Evolutionary conservation across 305 asterid species (phyloP), one percentile per base, ranked within the genome.

Genomic region (Vinca major): DNA sequence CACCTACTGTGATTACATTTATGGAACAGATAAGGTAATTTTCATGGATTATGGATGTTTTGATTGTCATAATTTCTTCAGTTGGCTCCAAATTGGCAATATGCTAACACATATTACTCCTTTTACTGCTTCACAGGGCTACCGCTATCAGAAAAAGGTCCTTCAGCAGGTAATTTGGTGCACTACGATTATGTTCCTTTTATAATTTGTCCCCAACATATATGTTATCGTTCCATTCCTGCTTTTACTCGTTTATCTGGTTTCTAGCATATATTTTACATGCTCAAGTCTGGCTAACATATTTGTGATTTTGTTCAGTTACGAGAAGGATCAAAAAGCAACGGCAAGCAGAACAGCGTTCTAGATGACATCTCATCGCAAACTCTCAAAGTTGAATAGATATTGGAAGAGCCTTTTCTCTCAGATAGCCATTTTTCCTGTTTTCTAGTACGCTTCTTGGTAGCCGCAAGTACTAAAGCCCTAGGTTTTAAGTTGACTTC

Each of bases 11-110:
- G 97, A 90, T 77, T 93, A 80, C 79, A 83, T 93, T 55, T 93
- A 93, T 71, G 97, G 98, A 82, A 93, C 98, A 40, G 98, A 93
- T 81, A 93, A 93, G 97, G 98, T 87, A 58, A 81, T 73, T 53
- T 43, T 53, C 33, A 37, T 13, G 8, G 65, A 21, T 33, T 10
- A n/a, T 63, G 47, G 37, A 12, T 50, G n/a, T 74, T 53, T 52
- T 44, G 63, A 39, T 69, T 56, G 16, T 63, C 54, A 60, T 69
- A 61, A 73, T 50, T 53, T 21, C 39, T 66, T 39, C 49, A 53
- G 50, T 62, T 51, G 51, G 65, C 50, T 54, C 76, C 73, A 33
- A 56, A n/a, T 60, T 14, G 17, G 16, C 51, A 40, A 1, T 21
- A 54, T 71, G 1, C 33, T 26, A 26, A 26, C 33, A 26, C 33